These are phyloP conservation scores for Oligophagozyma castellii DNA, from an alignment of 1,139 yeast genomes.

Conservation along the genomic window DNA sequence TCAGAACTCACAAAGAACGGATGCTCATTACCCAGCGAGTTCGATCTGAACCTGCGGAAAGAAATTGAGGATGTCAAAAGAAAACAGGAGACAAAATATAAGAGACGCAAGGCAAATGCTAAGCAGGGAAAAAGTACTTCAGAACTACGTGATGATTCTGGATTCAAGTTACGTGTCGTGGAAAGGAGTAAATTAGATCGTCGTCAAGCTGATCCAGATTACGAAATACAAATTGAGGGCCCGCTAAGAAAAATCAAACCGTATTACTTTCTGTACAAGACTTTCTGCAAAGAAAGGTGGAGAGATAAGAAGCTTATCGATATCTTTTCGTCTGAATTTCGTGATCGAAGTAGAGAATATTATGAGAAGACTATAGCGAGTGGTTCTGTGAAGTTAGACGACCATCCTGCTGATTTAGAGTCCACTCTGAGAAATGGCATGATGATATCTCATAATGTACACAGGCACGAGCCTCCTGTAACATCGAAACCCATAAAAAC, in stretches of 20 bases:
- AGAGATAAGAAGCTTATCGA: constrained; percentile 66
- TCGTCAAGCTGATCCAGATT: constrained; percentile 24
- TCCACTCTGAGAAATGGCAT: constrained; percentile 73
- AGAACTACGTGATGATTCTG: constrained; percentile 18
- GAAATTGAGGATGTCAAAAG: too few relatives aligned
- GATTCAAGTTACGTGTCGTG: constrained; percentile 20
- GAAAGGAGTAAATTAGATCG: constrained; percentile 16
- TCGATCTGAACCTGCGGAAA: too few relatives aligned
- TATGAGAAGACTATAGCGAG: constrained; percentile 52
- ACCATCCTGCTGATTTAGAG: constrained; percentile 47
- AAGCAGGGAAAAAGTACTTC: neutral
- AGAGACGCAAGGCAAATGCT: constrained; percentile 3
- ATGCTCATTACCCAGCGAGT: too few relatives aligned
- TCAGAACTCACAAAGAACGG: too few relatives aligned
- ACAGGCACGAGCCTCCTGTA: constrained; percentile 87
- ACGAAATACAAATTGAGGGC: constrained; percentile 34
- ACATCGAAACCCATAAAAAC: constrained; percentile 55
- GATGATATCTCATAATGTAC: constrained; percentile 65
- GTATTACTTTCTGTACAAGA: constrained; percentile 75
- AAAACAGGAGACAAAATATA: constrained; percentile 13
- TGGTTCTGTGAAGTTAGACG: constrained; percentile 67
- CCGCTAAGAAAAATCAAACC: constrained; percentile 65
- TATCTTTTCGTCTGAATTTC: constrained; percentile 68
- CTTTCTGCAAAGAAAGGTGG: constrained; percentile 91
- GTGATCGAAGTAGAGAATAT: constrained; percentile 62